Base-by-base conservation (phyloP, 2,329 filamentous ascomycete species). In the Monilinia polystroma region DNA sequence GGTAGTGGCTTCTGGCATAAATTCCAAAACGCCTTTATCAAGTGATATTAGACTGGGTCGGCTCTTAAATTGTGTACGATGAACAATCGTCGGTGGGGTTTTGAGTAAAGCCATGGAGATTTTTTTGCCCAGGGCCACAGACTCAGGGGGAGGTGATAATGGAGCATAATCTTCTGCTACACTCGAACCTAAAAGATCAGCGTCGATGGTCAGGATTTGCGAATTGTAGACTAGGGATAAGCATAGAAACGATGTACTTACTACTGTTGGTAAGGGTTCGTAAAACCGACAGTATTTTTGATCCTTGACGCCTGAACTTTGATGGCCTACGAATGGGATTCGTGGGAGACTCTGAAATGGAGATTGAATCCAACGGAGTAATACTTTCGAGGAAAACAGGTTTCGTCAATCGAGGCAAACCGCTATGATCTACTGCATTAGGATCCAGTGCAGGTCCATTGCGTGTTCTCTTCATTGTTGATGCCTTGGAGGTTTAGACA, bases 101-200 rank as follows among this genome's bases (percentile, higher is more conserved):
- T 78, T 79, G 56, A 80, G 74, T 29, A 81, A 73, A 29, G 78
- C 77, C 59, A 78, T 75, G 26, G 80, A 80, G 69, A 82, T 77
- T 68, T 77, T 80, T 55, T 68, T 69, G 38, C 63, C 52, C 1
- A 59, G 32, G 41, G 63, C 56, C 43, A 65, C 63, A 20, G 53
- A 47, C 23, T 47, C 56, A 29, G 29, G 35, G 23, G 53, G 35
- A 47, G 66, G 47, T 38, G 56, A 45, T 4, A 60, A 54, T 16
- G 64, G 58, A 51, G n/a, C 41, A n/a, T 62, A 68, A 52, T 65
- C 54, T 43, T 57, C 49, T 59, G 58, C 8, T 35, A 52, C 26
- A 41, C n/a, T 53, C 32, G 41, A 62, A 20, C 45, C 23, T 62
- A 52, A 38, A 20, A 57, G 41, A 8, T 32, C 32, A 58, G 18